phyloP scores from a whole-genome alignment of 106 monocot genomes.

The Dendrobium officinale region DNA sequence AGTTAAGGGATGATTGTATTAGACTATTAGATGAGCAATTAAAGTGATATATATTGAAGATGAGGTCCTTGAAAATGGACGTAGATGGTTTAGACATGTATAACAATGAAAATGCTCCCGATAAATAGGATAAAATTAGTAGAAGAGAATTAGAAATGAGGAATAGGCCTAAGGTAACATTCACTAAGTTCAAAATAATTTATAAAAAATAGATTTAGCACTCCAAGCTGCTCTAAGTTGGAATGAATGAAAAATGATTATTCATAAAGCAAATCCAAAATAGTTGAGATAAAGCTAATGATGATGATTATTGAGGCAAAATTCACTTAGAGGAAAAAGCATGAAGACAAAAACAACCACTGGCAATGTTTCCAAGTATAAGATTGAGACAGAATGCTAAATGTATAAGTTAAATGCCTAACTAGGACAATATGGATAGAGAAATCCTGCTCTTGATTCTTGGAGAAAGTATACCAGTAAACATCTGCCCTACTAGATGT shows the following conservation, averaged over 20 bases:
- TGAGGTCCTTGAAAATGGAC: neutral
- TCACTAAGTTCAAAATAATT: neutral
- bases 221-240: neutral
- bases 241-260: neutral
- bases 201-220: neutral
- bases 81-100: neutral
- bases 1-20: neutral
- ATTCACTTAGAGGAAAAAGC: neutral
- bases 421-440: neutral
- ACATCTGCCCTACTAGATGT: neutral
- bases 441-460: neutral
- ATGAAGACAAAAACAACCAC: neutral
- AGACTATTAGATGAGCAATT: neutral
- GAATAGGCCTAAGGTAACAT: neutral
- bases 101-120: neutral
- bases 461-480: neutral
- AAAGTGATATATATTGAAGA: neutral
- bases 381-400: neutral
- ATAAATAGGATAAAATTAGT: neutral
- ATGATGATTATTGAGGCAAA: neutral
- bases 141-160: neutral
- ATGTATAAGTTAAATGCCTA: neutral
- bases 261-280: neutral
- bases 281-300: neutral
- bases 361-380: neutral